A percentile compares a stretch with the other conserved stretches of the same genome.
phyloP scores from a whole-genome alignment of 805 yeast species.

The Suhomyces xylopsoci region DNA sequence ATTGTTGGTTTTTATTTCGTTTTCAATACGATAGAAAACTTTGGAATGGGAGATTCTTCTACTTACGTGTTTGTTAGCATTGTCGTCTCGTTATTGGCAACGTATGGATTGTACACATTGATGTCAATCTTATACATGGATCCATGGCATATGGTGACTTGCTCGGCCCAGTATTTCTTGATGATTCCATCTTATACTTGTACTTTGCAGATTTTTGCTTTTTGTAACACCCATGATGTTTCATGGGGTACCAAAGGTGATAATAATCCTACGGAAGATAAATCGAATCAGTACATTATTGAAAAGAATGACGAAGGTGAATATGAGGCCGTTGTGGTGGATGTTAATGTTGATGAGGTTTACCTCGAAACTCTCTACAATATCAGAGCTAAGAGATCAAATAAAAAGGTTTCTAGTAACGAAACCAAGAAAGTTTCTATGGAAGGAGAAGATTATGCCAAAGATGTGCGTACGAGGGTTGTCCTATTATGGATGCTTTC shows the following conservation, averaged over 20 bases:
- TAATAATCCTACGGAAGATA: constrained; percentile 59
- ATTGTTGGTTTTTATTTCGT: constrained; percentile 82
- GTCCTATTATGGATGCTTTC: constrained; percentile 92
- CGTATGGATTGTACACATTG: constrained; percentile 83
- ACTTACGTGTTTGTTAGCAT: constrained; percentile 65
- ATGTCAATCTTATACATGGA: constrained; percentile 85
- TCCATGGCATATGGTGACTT: constrained; percentile 94
- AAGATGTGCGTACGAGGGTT: constrained; percentile 91
- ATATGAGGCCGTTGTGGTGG: constrained; percentile 74
- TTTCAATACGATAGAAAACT: constrained; percentile 44
- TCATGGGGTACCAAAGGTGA: constrained; percentile 99
- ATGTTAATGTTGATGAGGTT: constrained; percentile 79
- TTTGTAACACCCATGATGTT: constrained; percentile 97
- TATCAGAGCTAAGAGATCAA: constrained; percentile 68
- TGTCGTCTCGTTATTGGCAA: constrained; percentile 79
- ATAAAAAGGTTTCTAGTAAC: constrained; percentile 44
- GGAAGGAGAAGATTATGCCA: constrained; percentile 79
- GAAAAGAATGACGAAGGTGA: constrained; percentile 78
- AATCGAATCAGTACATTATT: constrained; percentile 77
- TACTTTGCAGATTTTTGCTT: constrained; percentile 91
- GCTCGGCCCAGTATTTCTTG: constrained; percentile 82
- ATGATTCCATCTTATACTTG: constrained; percentile 90
- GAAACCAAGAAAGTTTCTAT: constrained; percentile 28
- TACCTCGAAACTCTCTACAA: constrained; percentile 73
- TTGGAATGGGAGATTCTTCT: constrained; percentile 40